Evolutionary conservation across 2,329 filamentous ascomycete genomes (phyloP), one percentile per base, ranked within the genome.

Genomic region (Hymenoscyphus repandus): DNA sequence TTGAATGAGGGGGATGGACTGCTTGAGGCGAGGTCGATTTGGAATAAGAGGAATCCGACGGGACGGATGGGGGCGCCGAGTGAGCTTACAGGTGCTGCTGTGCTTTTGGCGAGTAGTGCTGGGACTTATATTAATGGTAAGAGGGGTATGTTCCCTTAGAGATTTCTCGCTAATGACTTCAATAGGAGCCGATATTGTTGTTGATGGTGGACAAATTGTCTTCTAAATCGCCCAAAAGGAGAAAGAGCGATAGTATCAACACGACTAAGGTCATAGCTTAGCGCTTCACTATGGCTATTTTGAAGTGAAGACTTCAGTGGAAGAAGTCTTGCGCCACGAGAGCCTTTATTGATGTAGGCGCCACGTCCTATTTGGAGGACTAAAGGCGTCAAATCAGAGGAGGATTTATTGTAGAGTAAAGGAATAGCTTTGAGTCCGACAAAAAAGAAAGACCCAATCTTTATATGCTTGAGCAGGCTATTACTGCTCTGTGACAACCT

Each of bases 1-100:
- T 42, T 90, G 43, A 90, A 89, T 61, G 82, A 82, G 52, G 83
- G 83, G 0, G 74, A 77, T 6, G 79, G 78, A 0, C 64, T 88
- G 42, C 73, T 73, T 10, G 71, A 72, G 34, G 74, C 75, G 34
- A 71, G 78, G 51, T 69, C 69, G 30, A 71, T 75, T 1, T 88
- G 84, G 84, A 72, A 72, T 18, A 69, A 68, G 32, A 70, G 81
- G 49, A 82, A 83, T 62, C 83, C 85, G 0, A 75, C 77, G 66
- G 82, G 83, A 0, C 70, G 85, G 30, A 86, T 88, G 80, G 83
- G 83, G 0, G 60, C 71, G 53, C 79, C 80, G 1, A 74, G 79
- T 60, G 85, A 88, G 66, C 60, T 88, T 44, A 79, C 79, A 0
- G 83, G 83, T 0, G 74, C 77, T 1, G 69, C 86, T 6, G 73